Evolutionary conservation across 2,329 filamentous ascomycete species (phyloP).

Genomic region (Neonectria neomacrospora): DNA sequence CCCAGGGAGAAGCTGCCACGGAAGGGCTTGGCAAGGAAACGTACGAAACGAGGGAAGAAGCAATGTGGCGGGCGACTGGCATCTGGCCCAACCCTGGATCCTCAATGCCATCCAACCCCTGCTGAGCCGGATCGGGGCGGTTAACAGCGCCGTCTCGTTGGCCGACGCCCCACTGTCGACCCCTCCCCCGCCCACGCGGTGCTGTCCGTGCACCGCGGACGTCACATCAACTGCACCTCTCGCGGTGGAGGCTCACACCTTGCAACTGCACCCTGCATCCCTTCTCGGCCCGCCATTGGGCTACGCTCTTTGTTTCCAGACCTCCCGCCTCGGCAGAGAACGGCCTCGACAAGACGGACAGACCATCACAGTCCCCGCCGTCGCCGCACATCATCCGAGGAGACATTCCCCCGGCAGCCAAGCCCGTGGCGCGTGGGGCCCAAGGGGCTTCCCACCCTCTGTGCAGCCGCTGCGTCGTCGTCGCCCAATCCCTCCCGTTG

Average conservation of each 20-base stretch:
- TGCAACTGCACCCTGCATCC: slow-evolving; percentile 1
- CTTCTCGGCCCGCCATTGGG: slow-evolving; percentile 3
- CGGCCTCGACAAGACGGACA: background rate
- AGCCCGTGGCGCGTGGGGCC: slow-evolving; percentile 2
- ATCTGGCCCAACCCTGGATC: too few species aligned
- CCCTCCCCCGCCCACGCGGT: slow-evolving; percentile 2
- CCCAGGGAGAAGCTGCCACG: background rate
- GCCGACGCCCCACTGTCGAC: background rate
- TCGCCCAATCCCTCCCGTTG: slow-evolving; percentile 12
- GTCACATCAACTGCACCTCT: slow-evolving; percentile 13
- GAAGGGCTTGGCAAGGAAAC: background rate
- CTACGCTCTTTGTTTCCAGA: background rate
- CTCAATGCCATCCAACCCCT: too few species aligned
- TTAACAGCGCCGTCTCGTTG: slow-evolving; percentile 11
- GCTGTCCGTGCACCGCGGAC: slow-evolving; percentile 7
- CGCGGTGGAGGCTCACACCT: background rate
- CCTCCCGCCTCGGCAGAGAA: background rate
- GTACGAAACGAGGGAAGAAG: background rate
- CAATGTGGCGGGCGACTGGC: background rate
- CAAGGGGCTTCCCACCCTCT: slow-evolving; percentile 8
- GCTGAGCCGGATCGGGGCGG: slow-evolving; percentile 8
- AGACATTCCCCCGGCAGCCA: background rate
- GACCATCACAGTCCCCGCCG: background rate
- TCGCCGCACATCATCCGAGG: slow-evolving; percentile 11
- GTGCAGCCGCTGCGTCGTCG: background rate